phyloP scores from a whole-genome alignment of 768 basidiomycete species.

The Roridomyces roridus region DNA sequence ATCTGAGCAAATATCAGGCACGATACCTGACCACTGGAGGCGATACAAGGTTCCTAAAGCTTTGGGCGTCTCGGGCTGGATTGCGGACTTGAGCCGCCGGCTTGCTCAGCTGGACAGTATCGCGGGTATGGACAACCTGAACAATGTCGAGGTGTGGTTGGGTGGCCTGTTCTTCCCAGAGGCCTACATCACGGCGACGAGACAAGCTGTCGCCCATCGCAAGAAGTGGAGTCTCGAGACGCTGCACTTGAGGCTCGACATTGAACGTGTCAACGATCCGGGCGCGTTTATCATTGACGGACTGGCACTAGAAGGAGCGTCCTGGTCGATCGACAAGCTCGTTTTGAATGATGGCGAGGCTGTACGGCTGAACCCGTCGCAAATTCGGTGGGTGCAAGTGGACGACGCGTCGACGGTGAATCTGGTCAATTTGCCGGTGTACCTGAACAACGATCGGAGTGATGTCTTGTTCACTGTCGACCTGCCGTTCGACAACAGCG shows the following conservation, averaged over 20 bases:
- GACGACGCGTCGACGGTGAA: slow-evolving; percentile 44
- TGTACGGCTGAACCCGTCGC: slow-evolving; percentile 80
- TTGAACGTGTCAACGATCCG: slow-evolving; percentile 80
- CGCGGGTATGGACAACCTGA: slow-evolving; percentile 64
- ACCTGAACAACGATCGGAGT: slow-evolving; percentile 88
- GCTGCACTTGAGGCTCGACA: slow-evolving; percentile 76
- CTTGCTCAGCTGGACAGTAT: slow-evolving; percentile 84
- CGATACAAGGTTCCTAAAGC: slow-evolving; percentile 86
- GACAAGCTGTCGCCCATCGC: slow-evolving; percentile 93
- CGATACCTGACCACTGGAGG: slow-evolving; percentile 88
- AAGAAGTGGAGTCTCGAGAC: slow-evolving; percentile 95
- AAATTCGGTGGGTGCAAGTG: slow-evolving; percentile 84
- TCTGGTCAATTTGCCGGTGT: slow-evolving; percentile 86
- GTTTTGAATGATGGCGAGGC: slow-evolving; percentile 85
- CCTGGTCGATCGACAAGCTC: slow-evolving; percentile 72
- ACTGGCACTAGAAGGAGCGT: slow-evolving; percentile 85
- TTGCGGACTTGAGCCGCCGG: slow-evolving; percentile 80
- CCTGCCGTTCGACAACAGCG: slow-evolving; percentile 74
- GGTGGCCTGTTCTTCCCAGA: slow-evolving; percentile 97
- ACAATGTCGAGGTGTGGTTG: slow-evolving; percentile 85
- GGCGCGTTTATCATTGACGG: slow-evolving; percentile 89
- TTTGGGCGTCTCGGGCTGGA: slow-evolving; percentile 86
- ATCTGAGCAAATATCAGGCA: slow-evolving; percentile 55
- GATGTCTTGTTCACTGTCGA: slow-evolving; percentile 92
- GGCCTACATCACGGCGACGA: slow-evolving; percentile 93